phyloP scores from a whole-genome alignment of 768 basidiomycete species.

The Tremella fuciformis region DNA sequence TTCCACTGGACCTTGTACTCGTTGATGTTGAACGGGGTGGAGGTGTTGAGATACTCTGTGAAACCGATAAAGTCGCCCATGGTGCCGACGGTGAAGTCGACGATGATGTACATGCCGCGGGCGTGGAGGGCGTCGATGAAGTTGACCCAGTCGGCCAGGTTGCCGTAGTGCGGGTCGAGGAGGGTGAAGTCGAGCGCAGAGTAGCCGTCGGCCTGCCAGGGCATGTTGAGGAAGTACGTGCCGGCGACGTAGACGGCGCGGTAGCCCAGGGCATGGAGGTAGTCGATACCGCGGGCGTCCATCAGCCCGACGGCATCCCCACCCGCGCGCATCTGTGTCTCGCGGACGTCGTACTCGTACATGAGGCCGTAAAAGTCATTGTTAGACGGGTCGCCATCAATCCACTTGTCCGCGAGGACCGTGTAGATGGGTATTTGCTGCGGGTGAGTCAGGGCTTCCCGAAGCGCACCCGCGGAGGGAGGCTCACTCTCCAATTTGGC shows the following conservation, averaged over 20 bases:
- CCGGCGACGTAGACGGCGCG: constrained; percentile 84
- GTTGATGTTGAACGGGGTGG: constrained; percentile 71
- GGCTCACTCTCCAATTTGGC: constrained; percentile 68
- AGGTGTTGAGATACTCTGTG: constrained; percentile 75
- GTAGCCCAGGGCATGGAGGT: constrained; percentile 84
- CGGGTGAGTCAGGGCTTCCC: constrained; percentile 1
- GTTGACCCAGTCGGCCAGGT: constrained; percentile 70
- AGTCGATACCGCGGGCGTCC: constrained; percentile 65
- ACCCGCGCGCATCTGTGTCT: constrained; percentile 83
- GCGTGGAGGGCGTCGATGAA: constrained; percentile 74
- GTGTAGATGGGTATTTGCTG: constrained; percentile 50
- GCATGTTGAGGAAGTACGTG: constrained; percentile 88
- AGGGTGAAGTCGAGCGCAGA: constrained; percentile 88
- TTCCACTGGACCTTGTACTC: constrained; percentile 78
- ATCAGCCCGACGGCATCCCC: constrained; percentile 80
- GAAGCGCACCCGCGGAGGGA: background rate
- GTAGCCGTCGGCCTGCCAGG: constrained; percentile 65
- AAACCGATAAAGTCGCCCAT: constrained; percentile 86
- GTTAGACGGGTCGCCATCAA: constrained; percentile 85
- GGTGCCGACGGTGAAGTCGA: constrained; percentile 91
- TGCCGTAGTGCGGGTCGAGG: constrained; percentile 90
- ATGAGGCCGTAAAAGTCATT: constrained; percentile 81
- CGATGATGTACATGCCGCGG: constrained; percentile 85
- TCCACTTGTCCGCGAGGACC: constrained; percentile 79
- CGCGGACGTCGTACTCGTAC: constrained; percentile 79